Percentiles rank a stretch among this genome's conserved stretches.
Conservation (phyloP, 306 rosid species). For the Vicia sativa region DNA sequence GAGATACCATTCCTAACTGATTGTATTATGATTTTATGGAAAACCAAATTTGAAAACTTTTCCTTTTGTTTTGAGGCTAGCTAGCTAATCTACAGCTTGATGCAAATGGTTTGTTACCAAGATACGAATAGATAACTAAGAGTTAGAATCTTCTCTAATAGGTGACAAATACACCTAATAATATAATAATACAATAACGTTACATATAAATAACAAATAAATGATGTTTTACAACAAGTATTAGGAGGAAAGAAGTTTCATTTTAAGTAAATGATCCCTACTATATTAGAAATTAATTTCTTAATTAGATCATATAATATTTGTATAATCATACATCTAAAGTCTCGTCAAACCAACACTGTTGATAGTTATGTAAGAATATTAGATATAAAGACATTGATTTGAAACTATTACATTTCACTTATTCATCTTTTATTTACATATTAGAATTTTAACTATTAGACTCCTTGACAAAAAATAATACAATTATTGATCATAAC, state of each 20-base stretch:
- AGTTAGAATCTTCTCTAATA: conserved; percentile 18
- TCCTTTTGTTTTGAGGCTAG: conserved; percentile 33
- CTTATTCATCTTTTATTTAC: too few relatives aligned
- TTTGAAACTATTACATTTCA: too few relatives aligned
- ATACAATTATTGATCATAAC: background rate
- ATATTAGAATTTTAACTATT: too few relatives aligned
- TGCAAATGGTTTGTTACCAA: conserved; percentile 26
- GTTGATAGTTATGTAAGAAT: too few relatives aligned
- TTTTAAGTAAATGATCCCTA: background rate
- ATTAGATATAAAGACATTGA: accelerated
- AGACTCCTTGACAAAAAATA: too few relatives aligned
- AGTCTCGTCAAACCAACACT: too few relatives aligned
- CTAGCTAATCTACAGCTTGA: conserved; percentile 42
- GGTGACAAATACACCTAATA: conserved; percentile 12
- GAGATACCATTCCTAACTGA: conserved; percentile 60
- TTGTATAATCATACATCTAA: too few relatives aligned
- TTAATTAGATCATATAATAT: too few relatives aligned
- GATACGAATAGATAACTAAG: conserved; percentile 36
- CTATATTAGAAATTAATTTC: too few relatives aligned
- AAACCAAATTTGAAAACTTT: conserved; percentile 22
- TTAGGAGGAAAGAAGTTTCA: background rate
- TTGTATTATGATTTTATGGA: conserved; percentile 34
- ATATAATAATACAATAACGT: background rate
- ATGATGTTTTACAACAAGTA: background rate
- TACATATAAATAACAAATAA: background rate